Evolutionary conservation across 768 basidiomycete species (phyloP).

Genomic region (Leccinum arenicola): DNA sequence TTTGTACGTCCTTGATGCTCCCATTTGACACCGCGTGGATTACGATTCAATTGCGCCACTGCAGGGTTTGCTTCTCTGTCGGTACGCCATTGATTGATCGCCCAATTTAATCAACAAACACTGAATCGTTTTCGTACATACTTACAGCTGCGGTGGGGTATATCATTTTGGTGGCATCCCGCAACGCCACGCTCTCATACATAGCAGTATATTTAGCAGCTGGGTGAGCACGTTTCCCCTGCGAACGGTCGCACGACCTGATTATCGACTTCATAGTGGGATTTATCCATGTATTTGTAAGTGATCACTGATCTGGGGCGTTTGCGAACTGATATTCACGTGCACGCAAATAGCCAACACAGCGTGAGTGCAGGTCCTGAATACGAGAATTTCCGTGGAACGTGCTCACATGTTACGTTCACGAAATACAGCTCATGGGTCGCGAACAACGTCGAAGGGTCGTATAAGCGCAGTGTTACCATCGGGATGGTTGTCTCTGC

Average conservation of each 20-base stretch:
- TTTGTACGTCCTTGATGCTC: slow-evolving; percentile 41
- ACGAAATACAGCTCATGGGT: slow-evolving; percentile 43
- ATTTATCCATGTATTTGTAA: slow-evolving; percentile 74
- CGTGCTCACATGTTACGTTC: not conserved
- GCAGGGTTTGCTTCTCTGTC: slow-evolving; percentile 26
- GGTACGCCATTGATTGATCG: slow-evolving; percentile 17
- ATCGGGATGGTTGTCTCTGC: slow-evolving; percentile 68
- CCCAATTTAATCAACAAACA: not conserved
- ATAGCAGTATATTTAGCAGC: slow-evolving; percentile 71
- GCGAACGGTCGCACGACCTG: not conserved
- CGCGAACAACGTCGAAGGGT: slow-evolving; percentile 71
- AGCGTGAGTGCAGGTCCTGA: slow-evolving; percentile 37
- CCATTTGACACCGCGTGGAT: not conserved
- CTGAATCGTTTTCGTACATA: not conserved
- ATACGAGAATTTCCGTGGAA: not conserved
- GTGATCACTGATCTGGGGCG: slow-evolving; percentile 20
- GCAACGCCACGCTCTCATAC: slow-evolving; percentile 63
- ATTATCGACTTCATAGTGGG: slow-evolving; percentile 41
- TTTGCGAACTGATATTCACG: not conserved
- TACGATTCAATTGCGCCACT: not conserved
- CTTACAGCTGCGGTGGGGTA: slow-evolving; percentile 56
- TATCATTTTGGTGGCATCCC: slow-evolving; percentile 64
- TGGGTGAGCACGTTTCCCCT: slow-evolving; percentile 39
- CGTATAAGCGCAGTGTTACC: slow-evolving; percentile 72
- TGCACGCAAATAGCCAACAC: slow-evolving; percentile 48